Conservation (phyloP, 2,329 filamentous ascomycete species). For the Beauveria rudraprayagi region DNA sequence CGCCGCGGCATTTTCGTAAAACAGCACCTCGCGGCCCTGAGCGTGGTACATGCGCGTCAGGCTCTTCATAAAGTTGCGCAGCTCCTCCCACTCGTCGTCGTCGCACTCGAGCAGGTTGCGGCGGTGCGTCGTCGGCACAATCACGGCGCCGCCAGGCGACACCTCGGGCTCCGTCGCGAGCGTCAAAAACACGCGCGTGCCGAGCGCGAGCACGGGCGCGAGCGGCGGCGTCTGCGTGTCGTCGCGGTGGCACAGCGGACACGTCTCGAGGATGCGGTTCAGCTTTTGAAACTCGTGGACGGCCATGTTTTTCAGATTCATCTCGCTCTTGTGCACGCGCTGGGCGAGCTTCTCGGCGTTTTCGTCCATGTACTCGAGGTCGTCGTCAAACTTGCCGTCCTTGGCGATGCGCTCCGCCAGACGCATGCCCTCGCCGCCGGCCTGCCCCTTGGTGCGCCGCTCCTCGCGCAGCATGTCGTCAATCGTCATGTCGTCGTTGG, state of each 20-base stretch:
- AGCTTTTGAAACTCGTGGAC: conserved; percentile 86
- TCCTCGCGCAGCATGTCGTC: conserved; percentile 98
- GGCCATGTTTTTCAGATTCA: conserved; percentile 79
- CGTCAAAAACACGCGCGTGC: conserved; percentile 78
- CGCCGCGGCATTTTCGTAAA: conserved; percentile 92
- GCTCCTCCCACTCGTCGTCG: conserved; percentile 98
- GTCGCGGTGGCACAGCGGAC: conserved; percentile 88
- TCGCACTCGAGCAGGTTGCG: conserved; percentile 94
- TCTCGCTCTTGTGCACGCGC: conserved; percentile 78
- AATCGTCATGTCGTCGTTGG: conserved; percentile 92
- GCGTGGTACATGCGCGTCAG: conserved; percentile 91
- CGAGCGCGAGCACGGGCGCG: conserved; percentile 80
- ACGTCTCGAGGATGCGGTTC: conserved; percentile 76
- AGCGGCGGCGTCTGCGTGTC: conserved; percentile 65
- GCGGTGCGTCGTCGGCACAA: conserved; percentile 81
- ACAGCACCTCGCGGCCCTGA: conserved; percentile 84
- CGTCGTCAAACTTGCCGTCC: conserved; percentile 81
- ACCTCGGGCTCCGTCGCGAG: conserved; percentile 85
- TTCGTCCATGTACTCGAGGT: conserved; percentile 95
- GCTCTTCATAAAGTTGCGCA: conserved; percentile 98
- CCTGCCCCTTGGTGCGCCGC: conserved; percentile 69
- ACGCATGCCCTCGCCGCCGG: conserved; percentile 70
- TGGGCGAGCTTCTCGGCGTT: conserved; percentile 86
- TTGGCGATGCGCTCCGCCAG: conserved; percentile 92
- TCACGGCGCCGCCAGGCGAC: conserved; percentile 72